Base-by-base conservation (phyloP, 805 yeast genomes). In the Komagataella pseudopastoris region DNA sequence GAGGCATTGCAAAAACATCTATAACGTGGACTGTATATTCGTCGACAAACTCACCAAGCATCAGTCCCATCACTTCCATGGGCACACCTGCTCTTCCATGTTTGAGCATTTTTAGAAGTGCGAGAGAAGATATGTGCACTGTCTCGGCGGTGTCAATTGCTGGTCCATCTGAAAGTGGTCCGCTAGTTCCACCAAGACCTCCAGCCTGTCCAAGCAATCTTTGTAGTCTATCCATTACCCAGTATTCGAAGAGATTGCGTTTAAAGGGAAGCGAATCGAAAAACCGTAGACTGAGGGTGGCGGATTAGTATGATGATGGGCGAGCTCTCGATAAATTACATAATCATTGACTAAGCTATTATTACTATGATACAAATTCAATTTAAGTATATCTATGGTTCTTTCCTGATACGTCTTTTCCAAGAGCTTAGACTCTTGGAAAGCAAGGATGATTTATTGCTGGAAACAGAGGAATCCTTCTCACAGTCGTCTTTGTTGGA, bases 1-100 rank as follows among this genome's bases (percentile, higher is more conserved):
- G 99, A 17, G 99, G 99, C 99, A 93, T 93, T 52, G 99, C 99
- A 75, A 93, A 93, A 50, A 95, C 99, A 64, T 93, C 99, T 51
- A 88, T 88, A 45, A 93, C 99, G 60, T 90, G 95, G 44, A 93
- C 93, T 0, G 99, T 93, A 67, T 85, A 91, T 55, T 93, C 98
- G 66, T 93, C 99, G 23, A 93, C 93, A 69, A 93, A 91, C 59
- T 91, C 97, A 48, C 99, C 99, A 55, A 95, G 76, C 99, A 93
- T 93, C 57, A 93, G 75, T 2, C 99, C 99, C 99, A 93, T 93
- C 50, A 78, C 83, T 64, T 77, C 82, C 83, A 77, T 77, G n/a
- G 82, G 83, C 50, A 77, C 83, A 65, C 95, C 93, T 2, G 93
- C 91, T 63, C 98, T 78, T 44, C 98, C 98, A 64, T 93, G 99